Conservation (phyloP, 1,139 yeast genomes). For the Saccharomycopsis crataegensis region DNA sequence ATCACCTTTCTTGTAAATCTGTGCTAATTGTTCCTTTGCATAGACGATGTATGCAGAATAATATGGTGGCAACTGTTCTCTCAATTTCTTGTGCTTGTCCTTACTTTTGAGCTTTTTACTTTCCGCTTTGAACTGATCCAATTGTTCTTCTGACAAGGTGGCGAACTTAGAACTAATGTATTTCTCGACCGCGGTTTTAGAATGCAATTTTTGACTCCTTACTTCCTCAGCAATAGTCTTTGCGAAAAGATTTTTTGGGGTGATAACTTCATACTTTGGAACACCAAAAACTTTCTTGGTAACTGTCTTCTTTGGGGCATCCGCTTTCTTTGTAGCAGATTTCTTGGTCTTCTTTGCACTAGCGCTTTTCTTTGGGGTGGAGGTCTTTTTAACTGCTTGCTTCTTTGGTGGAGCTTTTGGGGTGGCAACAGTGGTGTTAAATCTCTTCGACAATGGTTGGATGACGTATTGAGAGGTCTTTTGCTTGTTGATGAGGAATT, state of each 20-base stretch:
- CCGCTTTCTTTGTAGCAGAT: slow-evolving; percentile 2
- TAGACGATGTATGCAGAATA: slow-evolving; percentile 10
- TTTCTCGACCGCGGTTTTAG: slow-evolving; percentile 1
- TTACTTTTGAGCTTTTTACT: slow-evolving; percentile 2
- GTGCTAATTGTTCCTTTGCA: slow-evolving; percentile 12
- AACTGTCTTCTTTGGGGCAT: not conserved
- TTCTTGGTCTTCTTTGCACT: slow-evolving; percentile 7
- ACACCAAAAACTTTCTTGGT: not conserved
- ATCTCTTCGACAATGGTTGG: not conserved
- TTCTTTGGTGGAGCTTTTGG: not conserved
- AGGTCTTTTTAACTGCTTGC: not conserved
- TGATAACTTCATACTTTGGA: slow-evolving; percentile 1
- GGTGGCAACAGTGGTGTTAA: not conserved
- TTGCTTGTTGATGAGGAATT: not conserved
- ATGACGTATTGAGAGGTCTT: not conserved
- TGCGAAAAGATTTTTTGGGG: slow-evolving; percentile 5
- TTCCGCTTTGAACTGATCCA: not conserved
- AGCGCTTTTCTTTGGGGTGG: slow-evolving; percentile 1
- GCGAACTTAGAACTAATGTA: slow-evolving; percentile 2
- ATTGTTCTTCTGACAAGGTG: slow-evolving; percentile 10
- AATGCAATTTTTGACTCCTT: slow-evolving; percentile 9
- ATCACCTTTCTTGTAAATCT: slow-evolving; percentile 17
- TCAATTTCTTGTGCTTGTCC: slow-evolving; percentile 5
- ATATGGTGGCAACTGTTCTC: slow-evolving; percentile 10
- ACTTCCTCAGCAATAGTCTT: slow-evolving; percentile 9